Conservation (phyloP, 352 stramenopile genomes). For the Phytophthora rubi region DNA sequence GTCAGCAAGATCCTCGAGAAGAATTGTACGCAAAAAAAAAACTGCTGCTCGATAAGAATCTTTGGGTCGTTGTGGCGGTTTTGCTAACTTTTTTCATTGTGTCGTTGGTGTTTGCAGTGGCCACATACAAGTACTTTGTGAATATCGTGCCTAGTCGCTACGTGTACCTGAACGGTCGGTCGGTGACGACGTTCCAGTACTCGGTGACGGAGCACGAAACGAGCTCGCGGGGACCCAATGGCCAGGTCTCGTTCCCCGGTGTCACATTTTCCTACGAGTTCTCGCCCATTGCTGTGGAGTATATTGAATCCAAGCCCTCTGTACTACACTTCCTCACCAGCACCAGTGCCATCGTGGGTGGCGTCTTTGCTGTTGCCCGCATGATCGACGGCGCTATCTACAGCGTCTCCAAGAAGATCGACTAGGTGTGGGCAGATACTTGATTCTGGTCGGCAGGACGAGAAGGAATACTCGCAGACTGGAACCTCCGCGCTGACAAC, state of each 20-base stretch:
- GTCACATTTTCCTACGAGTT: conserved; percentile 92
- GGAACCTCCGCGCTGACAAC: conserved; percentile 6
- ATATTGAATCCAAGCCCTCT: conserved; percentile 85
- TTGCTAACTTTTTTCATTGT: not conserved
- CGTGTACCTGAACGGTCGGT: conserved; percentile 75
- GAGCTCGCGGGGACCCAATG: conserved; percentile 48
- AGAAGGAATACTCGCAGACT: conserved; percentile 17
- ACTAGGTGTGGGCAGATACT: conserved; percentile 48
- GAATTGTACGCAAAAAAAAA: conserved; percentile 55
- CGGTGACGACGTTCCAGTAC: conserved; percentile 87
- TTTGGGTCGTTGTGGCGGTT: too few species aligned
- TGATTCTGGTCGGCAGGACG: conserved; percentile 1
- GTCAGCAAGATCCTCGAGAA: conserved; percentile 84
- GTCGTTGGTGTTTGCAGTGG: conserved; percentile 49
- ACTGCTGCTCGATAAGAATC: not conserved
- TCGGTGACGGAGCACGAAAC: conserved; percentile 87
- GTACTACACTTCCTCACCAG: conserved; percentile 89
- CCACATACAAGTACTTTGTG: conserved; percentile 91
- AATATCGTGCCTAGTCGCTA: conserved; percentile 88
- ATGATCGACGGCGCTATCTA: conserved; percentile 90
- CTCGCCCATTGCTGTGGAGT: conserved; percentile 89
- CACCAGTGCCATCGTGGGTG: conserved; percentile 87
- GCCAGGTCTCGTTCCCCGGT: conserved; percentile 75
- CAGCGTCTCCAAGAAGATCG: conserved; percentile 89
- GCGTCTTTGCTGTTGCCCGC: conserved; percentile 85